Evolutionary conservation across 495 filamentous ascomycete genomes (phyloP).

Genomic region (Arthonia radiata): DNA sequence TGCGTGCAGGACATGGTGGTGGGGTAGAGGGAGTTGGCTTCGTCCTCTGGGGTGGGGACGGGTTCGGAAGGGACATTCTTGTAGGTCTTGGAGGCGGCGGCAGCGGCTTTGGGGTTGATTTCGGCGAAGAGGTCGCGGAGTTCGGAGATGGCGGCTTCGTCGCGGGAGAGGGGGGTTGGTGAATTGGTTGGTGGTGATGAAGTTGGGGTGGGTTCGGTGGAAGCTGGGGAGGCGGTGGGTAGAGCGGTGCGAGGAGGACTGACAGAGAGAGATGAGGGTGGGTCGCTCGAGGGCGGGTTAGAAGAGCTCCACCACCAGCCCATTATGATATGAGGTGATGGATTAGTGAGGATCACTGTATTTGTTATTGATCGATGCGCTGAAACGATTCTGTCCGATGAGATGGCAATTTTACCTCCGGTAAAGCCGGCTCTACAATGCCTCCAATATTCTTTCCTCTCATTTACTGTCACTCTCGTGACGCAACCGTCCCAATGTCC

Average conservation of each 20-base stretch:
- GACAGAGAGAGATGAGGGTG: slow-evolving; percentile 1
- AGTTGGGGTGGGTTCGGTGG: slow-evolving; percentile 5
- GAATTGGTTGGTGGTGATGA: slow-evolving; percentile 9
- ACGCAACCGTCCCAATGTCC: too few relatives aligned
- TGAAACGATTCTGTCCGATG: too few relatives aligned
- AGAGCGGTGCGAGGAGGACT: slow-evolving; percentile 1
- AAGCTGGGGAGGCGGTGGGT: slow-evolving; percentile 6
- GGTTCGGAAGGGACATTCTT: slow-evolving; percentile 2
- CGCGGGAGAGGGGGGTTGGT: slow-evolving; percentile 23
- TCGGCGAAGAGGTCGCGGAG: slow-evolving; percentile 30
- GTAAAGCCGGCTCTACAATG: too few relatives aligned
- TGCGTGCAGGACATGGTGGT: slow-evolving; percentile 66
- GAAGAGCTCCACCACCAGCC: slow-evolving; percentile 24
- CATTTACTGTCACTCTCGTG: too few relatives aligned
- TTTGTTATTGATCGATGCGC: too few relatives aligned
- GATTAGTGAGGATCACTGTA: too few relatives aligned
- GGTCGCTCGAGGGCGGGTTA: slow-evolving; percentile 9
- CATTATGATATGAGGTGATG: too few relatives aligned
- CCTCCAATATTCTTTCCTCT: too few relatives aligned
- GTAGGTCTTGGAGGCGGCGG: slow-evolving; percentile 4
- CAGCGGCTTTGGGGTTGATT: slow-evolving; percentile 14
- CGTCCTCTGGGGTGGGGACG: background rate
- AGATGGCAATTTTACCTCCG: too few relatives aligned
- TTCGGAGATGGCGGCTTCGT: slow-evolving; percentile 36
- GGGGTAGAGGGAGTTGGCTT: slow-evolving; percentile 39